Evolutionary conservation across 129 eudicot genomes (phyloP), one percentile per base, ranked within the genome.

Genomic region (Smallanthus sonchifolius): DNA sequence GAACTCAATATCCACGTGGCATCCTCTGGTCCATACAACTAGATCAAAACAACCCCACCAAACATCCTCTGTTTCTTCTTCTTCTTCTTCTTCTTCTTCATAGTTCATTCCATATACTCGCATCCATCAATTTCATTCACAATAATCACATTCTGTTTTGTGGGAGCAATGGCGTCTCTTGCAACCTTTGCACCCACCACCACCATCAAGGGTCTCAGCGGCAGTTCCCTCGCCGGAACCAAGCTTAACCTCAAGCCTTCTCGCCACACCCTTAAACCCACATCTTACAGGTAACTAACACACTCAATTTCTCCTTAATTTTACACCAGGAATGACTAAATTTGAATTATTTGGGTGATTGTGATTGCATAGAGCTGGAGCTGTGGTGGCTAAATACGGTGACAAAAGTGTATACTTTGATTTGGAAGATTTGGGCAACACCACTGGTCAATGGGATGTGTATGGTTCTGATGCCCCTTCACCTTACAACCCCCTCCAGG

Each of bases 381-480:
- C 94, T 65, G 96, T 91, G 69, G 99, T 95, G 39, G 99, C 99
- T 34, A 95, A 91, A 75, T 95, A 95, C 62, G 99, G 99, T 43
- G 99, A 95, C 72, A 95, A 95, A 80, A 95, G 99, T 78, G 91
- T 95, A 0, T 95, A 91, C 94, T 95, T 95, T 83, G 99, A 95
- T 82, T 87, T 95, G 83, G 96, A 91, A 77, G 99, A 95, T 79
- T 76, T 95, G 73, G 97, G 92, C 76, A 95, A 95, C 92, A 95
- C 99, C 61, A 95, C 99, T 66, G 99, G 99, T 43, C 82, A 95
- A 63, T 95, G 99, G 99, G 99, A 95, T 77, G 85, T 95, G 73
- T 95, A 95, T 54, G 99, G 99, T 13, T 88, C 96, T n/a, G 99
- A 95, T 85, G 97, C 97, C 20, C 97, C 99, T 80, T 95, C 97